Base-by-base conservation (phyloP, 164 flowering plant species). In the Dillenia suffruticosa region DNA sequence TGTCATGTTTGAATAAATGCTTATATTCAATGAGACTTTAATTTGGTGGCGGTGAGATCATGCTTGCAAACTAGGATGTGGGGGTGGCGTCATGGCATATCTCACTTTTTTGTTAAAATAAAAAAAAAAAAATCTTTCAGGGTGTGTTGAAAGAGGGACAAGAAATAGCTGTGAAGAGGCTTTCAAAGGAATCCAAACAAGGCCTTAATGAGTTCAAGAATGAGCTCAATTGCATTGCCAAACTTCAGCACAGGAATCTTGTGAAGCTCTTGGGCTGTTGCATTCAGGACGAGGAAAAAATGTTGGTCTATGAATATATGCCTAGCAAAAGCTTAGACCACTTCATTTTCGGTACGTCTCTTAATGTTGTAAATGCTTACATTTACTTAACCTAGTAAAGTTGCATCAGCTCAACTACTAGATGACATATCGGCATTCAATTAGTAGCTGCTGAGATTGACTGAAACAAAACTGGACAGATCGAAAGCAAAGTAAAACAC, bases 261-360 rank as follows among this genome's bases (percentile, higher is more conserved):
- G 84, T 81, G 54, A 69, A 59, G 67, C 72, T 81, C 61, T 26
- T 77, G 6, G 81, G 80, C 45, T 80, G 76, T 44, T 77, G 84
- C 74, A 58, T 66, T 61, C 59, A 77, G 9, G 76, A 65, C 3
- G 67, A 66, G 12, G 80, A 79, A 58, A 71, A 56, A 63, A 69
- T 83, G 56, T 59, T 81, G 51, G 40, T 83, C 40, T 83, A 83
- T 40, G 88, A 83, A 50, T 83, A 72, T 71, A 68, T 81, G 83
- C 75, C 69, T 14, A 83, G 79, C 63, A 67, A 66, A 68, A 81
- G 88, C 70, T 57, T 84, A 65, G 84, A 81, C 50, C 51, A 13
- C 9, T 19, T 76, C 50, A 56, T 83, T 49, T 83, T 83, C 51
- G 81, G 88, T 79, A 1, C 16, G 68, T 19, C 8, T 49, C 53